Percentiles rank a stretch among this genome's conserved stretches.
These are phyloP conservation scores for Ziziphus jujuba DNA, from an alignment of 306 rosid genomes.

Conservation along the genomic window DNA sequence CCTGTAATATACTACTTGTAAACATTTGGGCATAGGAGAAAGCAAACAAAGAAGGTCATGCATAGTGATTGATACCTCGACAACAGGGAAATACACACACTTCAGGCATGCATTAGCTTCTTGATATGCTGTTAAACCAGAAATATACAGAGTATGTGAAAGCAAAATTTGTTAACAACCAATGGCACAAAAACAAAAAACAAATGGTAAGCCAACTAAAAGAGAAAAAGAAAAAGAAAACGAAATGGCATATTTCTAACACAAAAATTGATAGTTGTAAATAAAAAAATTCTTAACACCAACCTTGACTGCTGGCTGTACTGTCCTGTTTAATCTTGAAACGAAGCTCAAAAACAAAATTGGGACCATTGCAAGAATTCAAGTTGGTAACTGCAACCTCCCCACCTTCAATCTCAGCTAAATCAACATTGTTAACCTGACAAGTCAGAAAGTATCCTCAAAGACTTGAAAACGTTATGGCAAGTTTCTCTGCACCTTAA, in stretches of 20 bases:
- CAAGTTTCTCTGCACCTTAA: background rate
- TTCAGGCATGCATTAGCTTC: constrained; percentile 63
- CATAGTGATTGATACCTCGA: constrained; percentile 36
- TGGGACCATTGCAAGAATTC: constrained; percentile 68
- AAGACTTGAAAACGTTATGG: background rate
- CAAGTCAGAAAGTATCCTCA: constrained; percentile 12
- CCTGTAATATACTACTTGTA: constrained; percentile 32
- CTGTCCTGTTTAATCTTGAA: constrained; percentile 15
- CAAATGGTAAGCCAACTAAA: background rate
- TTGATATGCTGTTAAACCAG: constrained; percentile 36
- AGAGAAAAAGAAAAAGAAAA: too few relatives aligned
- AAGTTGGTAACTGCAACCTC: constrained; percentile 59
- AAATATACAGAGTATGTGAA: constrained; percentile 10
- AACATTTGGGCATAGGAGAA: constrained; percentile 1
- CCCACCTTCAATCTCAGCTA: constrained; percentile 64
- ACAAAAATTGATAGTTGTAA: background rate
- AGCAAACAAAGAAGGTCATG: background rate
- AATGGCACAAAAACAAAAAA: background rate
- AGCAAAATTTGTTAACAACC: constrained; percentile 16
- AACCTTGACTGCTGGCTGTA: constrained; percentile 26
- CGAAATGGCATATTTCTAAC: background rate
- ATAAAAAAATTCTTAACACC: background rate
- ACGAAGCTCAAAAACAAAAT: constrained; percentile 56
- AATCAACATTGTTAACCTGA: constrained; percentile 53
- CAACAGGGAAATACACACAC: constrained; percentile 53